Conservation (phyloP, 176 grass and related monocot species). For the Stipa capillata region DNA sequence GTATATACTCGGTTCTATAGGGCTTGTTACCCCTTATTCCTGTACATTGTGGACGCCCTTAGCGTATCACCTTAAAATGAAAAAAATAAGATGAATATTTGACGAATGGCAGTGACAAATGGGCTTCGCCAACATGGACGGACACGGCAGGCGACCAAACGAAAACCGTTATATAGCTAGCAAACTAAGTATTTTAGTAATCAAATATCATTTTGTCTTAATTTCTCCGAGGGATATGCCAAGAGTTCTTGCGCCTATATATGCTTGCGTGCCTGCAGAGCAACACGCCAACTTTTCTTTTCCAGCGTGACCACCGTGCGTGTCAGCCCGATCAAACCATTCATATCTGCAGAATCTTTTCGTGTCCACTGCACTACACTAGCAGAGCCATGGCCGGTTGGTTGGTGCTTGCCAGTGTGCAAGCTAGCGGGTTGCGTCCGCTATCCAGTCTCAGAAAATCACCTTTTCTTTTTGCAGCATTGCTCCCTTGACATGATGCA, state of each 20-base stretch:
- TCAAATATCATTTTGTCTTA: background rate
- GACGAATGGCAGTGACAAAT: too few relatives aligned
- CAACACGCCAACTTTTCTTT: background rate
- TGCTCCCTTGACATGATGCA: background rate
- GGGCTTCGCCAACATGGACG: too few relatives aligned
- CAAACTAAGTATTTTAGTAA: too few relatives aligned
- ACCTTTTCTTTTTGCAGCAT: background rate
- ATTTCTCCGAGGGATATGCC: background rate
- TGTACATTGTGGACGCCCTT: too few relatives aligned
- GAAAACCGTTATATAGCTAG: too few relatives aligned
- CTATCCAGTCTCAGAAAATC: background rate
- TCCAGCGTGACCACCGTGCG: background rate
- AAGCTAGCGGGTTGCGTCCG: background rate
- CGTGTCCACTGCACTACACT: background rate
- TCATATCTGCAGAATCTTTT: background rate
- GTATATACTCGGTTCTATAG: too few relatives aligned
- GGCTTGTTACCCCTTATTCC: too few relatives aligned
- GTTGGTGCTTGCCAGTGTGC: conserved; percentile 13
- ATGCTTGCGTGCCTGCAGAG: conserved; percentile 31
- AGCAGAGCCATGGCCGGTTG: background rate
- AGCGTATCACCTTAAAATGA: too few relatives aligned
- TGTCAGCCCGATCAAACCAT: background rate
- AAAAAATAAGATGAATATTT: too few relatives aligned
- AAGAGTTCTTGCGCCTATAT: background rate
- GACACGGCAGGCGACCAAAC: too few relatives aligned